These are phyloP conservation scores for Penicillium capsulatum DNA, from an alignment of 2,329 filamentous ascomycete genomes.

Conservation along the genomic window DNA sequence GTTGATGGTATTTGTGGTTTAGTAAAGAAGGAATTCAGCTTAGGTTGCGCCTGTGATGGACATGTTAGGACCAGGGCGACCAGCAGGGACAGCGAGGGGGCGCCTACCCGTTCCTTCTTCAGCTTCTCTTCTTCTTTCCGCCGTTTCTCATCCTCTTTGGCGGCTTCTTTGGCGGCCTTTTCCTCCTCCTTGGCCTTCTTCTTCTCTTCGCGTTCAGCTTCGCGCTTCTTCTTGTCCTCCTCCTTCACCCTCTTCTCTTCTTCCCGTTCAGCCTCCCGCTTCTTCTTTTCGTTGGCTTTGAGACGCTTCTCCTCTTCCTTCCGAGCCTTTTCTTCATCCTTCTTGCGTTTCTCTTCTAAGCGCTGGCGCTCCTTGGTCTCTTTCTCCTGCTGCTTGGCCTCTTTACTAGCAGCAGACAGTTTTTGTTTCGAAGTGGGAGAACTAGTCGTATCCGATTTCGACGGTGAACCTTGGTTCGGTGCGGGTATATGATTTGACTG, in stretches of 20 bases:
- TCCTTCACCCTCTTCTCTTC: conserved; percentile 45
- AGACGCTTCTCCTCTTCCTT: conserved; percentile 27
- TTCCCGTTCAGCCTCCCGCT: conserved; percentile 24
- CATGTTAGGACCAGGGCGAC: too few relatives aligned
- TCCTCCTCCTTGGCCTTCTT: conserved; percentile 44
- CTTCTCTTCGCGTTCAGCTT: conserved; percentile 46
- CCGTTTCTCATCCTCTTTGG: conserved; percentile 43
- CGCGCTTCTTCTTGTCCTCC: conserved; percentile 45
- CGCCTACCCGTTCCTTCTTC: conserved; percentile 47
- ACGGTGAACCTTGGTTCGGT: background rate
- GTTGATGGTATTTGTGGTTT: conserved; percentile 37
- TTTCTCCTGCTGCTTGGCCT: conserved; percentile 37
- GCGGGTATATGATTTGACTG: background rate
- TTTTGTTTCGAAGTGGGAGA: conserved; percentile 28
- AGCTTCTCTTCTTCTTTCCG: conserved; percentile 47
- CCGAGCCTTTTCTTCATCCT: conserved; percentile 33
- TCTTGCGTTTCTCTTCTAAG: conserved; percentile 32
- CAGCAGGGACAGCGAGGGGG: too few relatives aligned
- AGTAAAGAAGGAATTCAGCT: conserved; percentile 49
- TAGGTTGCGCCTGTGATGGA: conserved; percentile 45
- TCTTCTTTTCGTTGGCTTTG: conserved; percentile 28
- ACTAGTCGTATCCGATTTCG: conserved; percentile 9
- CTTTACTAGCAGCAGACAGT: conserved; percentile 25
- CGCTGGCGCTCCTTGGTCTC: conserved; percentile 29
- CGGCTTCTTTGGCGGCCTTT: conserved; percentile 40